phyloP scores from a whole-genome alignment of 768 basidiomycete species.

The Cubamyces lactineus region DNA sequence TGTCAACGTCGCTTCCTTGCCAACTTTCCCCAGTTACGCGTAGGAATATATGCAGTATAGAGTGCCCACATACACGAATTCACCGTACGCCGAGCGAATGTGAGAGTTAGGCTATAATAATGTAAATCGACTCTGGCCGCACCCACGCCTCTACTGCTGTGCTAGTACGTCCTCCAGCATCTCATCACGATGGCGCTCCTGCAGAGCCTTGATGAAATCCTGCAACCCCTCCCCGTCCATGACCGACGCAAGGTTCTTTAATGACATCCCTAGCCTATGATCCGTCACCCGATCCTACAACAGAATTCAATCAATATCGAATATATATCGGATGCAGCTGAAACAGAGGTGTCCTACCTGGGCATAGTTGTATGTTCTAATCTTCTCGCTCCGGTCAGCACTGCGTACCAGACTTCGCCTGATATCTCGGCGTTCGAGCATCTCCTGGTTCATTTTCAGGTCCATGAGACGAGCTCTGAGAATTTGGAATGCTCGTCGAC shows the following conservation, averaged over 20 bases:
- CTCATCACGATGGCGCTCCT: slow-evolving; percentile 39
- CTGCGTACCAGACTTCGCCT: slow-evolving; percentile 77
- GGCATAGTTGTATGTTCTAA: slow-evolving; percentile 93
- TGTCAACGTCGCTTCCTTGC: too few relatives aligned
- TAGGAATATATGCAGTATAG: too few relatives aligned
- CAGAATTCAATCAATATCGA: neutral
- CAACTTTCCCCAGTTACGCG: too few relatives aligned
- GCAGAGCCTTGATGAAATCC: slow-evolving; percentile 59
- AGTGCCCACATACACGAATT: too few relatives aligned
- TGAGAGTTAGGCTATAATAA: too few relatives aligned
- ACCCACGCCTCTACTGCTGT: neutral
- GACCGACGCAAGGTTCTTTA: slow-evolving; percentile 66
- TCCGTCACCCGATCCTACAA: slow-evolving; percentile 88
- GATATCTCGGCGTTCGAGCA: slow-evolving; percentile 67
- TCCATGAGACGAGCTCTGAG: slow-evolving; percentile 87
- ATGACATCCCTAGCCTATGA: slow-evolving; percentile 80
- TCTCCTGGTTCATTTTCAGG: slow-evolving; percentile 69
- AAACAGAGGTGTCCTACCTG: slow-evolving; percentile 53
- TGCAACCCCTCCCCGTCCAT: slow-evolving; percentile 69
- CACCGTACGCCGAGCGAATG: too few relatives aligned
- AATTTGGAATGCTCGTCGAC: slow-evolving; percentile 90
- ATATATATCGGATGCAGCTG: neutral
- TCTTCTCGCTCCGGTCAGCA: slow-evolving; percentile 90
- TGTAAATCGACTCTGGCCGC: neutral
- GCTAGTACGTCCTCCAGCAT: slow-evolving; percentile 30